Evolutionary conservation across 2,329 filamentous ascomycete genomes (phyloP).

Genomic region (Lachnellula cervina): DNA sequence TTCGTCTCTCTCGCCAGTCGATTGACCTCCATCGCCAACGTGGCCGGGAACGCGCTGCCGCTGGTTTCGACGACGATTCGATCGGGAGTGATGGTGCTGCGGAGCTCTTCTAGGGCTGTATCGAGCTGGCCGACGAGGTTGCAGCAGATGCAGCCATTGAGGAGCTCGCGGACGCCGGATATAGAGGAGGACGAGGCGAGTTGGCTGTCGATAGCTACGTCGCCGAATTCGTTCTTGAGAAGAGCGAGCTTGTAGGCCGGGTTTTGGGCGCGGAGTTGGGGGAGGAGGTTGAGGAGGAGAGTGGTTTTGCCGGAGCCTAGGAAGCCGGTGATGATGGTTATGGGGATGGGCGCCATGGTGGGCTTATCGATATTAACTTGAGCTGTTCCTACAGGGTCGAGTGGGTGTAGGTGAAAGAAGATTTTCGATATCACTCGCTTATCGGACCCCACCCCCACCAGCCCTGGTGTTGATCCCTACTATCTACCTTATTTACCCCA

Average conservation of each 20-base stretch:
- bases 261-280: slow-evolving; percentile 73
- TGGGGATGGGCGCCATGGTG: slow-evolving; percentile 67
- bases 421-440: neutral
- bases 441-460: neutral
- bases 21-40: slow-evolving; percentile 68
- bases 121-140: slow-evolving; percentile 91
- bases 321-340: slow-evolving; percentile 95
- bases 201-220: slow-evolving; percentile 88
- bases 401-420: neutral
- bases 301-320: slow-evolving; percentile 96
- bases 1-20: slow-evolving; percentile 50
- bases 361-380: neutral
- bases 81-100: slow-evolving; percentile 56
- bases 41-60: slow-evolving; percentile 59
- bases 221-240: slow-evolving; percentile 97
- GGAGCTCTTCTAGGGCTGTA: slow-evolving; percentile 72
- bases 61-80: slow-evolving; percentile 92
- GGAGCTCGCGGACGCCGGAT: slow-evolving; percentile 82
- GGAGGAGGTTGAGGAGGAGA: slow-evolving; percentile 86
- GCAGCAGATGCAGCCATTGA: slow-evolving; percentile 98
- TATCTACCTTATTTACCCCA: neutral
- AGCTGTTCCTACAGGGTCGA: neutral
- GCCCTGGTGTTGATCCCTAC: neutral
- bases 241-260: slow-evolving; percentile 81
- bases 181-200: slow-evolving; percentile 79